Base-by-base conservation (phyloP, 768 basidiomycete species). In the Tephrocybe sp. region DNA sequence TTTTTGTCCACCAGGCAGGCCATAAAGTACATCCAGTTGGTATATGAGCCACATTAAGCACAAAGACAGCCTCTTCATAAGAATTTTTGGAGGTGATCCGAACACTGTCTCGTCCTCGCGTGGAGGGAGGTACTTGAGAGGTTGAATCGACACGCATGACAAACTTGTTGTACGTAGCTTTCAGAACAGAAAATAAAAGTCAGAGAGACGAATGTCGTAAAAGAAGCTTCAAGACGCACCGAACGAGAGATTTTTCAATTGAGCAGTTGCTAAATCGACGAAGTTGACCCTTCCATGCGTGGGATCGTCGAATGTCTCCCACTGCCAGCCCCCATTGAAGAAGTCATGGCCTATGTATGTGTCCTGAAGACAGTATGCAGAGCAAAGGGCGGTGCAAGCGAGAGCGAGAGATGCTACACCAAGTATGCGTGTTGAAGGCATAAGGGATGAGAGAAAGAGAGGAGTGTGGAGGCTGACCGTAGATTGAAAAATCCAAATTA, bases 211-310 rank as follows among this genome's bases (percentile, higher is more conserved):
- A 7, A 26, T 7, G 7, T 26, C 7, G 7, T 7, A 39, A 10
- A 16, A 38, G 36, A 51, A 23, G 19, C 3, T 26, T 41, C 8
- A 39, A 7, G 26, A 51, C 72, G 20, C 39, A 79, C 82, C 78
- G 49, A 62, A 76, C 8, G 82, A 68, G 30, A 84, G 68, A 49
- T 78, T 78, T 1, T 62, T 60, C 0, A 43, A 16, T n/a, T 68
- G 44, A 0, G 83, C 78, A 1, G 74, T 73, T 13, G 53, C 44
- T 56, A 70, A 55, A 53, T 76, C 70, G 31, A 84, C 71, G 53
- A 82, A 85, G 64, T 84, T 78, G 51, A 83, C 80, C 45, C 78
- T 68, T n/a, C 84, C 84, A 53, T 84, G 78, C 0, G 84, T 86
- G n/a, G 82, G 83, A 60, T 86, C 84, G 50, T 74, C 59, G 22